phyloP scores from a whole-genome alignment of 371 early-diverging fungal species.

The Mortierella polycephala region DNA sequence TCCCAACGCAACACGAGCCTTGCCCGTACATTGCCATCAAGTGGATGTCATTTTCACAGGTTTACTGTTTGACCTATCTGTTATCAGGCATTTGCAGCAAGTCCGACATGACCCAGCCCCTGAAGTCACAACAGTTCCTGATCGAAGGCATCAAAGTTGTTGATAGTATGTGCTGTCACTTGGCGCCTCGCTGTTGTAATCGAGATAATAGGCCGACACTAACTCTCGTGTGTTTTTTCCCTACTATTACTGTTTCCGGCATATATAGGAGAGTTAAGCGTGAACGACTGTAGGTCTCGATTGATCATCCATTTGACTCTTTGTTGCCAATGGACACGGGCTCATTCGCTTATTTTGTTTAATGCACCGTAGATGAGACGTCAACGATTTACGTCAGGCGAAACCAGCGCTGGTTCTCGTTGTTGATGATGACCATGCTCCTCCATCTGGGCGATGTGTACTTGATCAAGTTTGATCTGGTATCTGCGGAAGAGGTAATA shows the following conservation, averaged over 20 bases:
- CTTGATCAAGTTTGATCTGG: constrained; percentile 39
- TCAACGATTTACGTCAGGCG: constrained; percentile 26
- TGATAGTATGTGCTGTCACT: constrained; percentile 25
- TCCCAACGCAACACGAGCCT: not conserved
- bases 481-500: constrained; percentile 41
- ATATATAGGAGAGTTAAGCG: constrained; percentile 35
- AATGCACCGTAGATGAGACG: constrained; percentile 18
- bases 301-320: not conserved
- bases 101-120: constrained; percentile 46
- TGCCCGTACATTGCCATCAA: constrained; percentile 25
- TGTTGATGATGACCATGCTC: constrained; percentile 50
- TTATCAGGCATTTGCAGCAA: constrained; percentile 50
- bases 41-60: constrained; percentile 54
- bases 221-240: not conserved
- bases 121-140: constrained; percentile 38
- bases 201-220: not conserved
- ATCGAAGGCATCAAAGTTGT: constrained; percentile 52
- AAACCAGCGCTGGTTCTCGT: constrained; percentile 48
- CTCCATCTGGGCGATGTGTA: constrained; percentile 41
- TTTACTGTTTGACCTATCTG: constrained; percentile 46
- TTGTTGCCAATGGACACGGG: too few species aligned
- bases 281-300: constrained; percentile 38
- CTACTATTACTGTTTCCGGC: not conserved
- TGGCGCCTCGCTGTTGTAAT: not conserved
- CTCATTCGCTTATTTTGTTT: too few species aligned